phyloP scores from a whole-genome alignment of 2,329 filamentous ascomycete genomes.

The Pseudophaeomoniella oleicola region DNA sequence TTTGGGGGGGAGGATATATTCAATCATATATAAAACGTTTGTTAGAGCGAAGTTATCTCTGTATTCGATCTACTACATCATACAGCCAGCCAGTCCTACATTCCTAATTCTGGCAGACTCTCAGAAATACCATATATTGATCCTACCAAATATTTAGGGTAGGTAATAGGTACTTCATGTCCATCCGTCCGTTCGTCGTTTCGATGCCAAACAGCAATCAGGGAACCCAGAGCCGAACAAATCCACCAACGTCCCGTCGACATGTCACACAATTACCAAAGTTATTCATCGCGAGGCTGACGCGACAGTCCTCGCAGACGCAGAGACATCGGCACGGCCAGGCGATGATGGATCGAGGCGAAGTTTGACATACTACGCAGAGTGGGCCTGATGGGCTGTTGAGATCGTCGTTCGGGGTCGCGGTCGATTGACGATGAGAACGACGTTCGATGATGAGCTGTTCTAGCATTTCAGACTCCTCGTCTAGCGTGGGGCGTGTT shows the following conservation, averaged over 20 bases:
- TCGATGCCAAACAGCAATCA: conserved; percentile 12
- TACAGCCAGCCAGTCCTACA: not conserved
- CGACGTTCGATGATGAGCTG: conserved; percentile 42
- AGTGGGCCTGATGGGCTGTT: conserved; percentile 46
- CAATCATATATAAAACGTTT: not conserved
- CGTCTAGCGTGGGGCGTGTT: conserved; percentile 24
- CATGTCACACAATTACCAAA: conserved; percentile 95
- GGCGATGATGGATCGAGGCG: conserved; percentile 75
- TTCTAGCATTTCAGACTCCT: conserved; percentile 45
- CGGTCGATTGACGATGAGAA: conserved; percentile 13
- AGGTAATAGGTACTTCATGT: too few species aligned
- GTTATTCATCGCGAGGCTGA: conserved; percentile 91
- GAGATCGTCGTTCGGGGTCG: conserved; percentile 4
- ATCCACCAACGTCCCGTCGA: conserved; percentile 72
- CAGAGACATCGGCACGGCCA: conserved; percentile 95
- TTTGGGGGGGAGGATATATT: too few species aligned
- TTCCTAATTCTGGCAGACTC: not conserved
- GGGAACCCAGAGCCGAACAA: conserved; percentile 83
- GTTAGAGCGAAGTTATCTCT: not conserved
- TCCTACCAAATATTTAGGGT: too few species aligned
- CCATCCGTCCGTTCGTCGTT: too few species aligned
- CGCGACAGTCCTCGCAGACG: conserved; percentile 86
- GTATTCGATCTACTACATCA: not conserved
- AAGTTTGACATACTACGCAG: conserved; percentile 84
- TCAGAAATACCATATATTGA: not conserved